Conservation (phyloP, 148 eudicot species). For the Drosera capensis region DNA sequence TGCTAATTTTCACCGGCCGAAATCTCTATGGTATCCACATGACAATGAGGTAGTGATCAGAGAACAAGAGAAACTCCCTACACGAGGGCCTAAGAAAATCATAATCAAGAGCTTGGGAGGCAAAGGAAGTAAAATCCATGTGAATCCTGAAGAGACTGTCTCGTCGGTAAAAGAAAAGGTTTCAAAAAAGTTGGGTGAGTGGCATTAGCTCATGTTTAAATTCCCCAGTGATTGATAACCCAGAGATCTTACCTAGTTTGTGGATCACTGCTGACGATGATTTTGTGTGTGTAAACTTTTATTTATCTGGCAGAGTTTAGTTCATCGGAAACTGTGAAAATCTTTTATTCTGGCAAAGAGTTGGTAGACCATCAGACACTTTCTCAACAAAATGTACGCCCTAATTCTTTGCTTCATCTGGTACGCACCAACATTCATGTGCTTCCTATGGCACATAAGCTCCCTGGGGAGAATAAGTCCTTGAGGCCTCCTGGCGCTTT, state of each 20-base stretch:
- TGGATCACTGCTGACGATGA: background rate
- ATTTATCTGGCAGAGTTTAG: conserved; percentile 40
- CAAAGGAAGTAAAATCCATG: conserved; percentile 82
- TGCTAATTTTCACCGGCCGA: conserved; percentile 95
- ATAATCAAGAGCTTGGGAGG: conserved; percentile 88
- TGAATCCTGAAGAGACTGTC: conserved; percentile 74
- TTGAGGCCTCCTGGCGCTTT: conserved; percentile 98
- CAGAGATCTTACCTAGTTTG: background rate
- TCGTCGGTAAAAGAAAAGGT: conserved; percentile 79
- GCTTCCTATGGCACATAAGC: conserved; percentile 58
- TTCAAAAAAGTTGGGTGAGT: conserved; percentile 75
- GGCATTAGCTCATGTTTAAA: background rate
- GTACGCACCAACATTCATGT: conserved; percentile 73
- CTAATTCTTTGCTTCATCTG: conserved; percentile 92
- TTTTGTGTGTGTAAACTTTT: conserved; percentile 1
- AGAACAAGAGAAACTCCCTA: conserved; percentile 61
- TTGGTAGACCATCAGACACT: conserved; percentile 66
- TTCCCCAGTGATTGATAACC: background rate
- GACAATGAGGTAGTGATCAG: conserved; percentile 62
- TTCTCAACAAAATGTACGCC: conserved; percentile 57
- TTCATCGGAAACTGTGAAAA: conserved; percentile 57
- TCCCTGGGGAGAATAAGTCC: conserved; percentile 86
- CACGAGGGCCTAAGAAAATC: conserved; percentile 72
- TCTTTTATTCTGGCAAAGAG: conserved; percentile 67
- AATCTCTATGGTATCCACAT: conserved; percentile 89